A percentile compares a stretch with the other conserved stretches of the same genome.
Evolutionary conservation across 805 yeast species (phyloP).

Genomic region (Kregervanrija pseudodelftensis): DNA sequence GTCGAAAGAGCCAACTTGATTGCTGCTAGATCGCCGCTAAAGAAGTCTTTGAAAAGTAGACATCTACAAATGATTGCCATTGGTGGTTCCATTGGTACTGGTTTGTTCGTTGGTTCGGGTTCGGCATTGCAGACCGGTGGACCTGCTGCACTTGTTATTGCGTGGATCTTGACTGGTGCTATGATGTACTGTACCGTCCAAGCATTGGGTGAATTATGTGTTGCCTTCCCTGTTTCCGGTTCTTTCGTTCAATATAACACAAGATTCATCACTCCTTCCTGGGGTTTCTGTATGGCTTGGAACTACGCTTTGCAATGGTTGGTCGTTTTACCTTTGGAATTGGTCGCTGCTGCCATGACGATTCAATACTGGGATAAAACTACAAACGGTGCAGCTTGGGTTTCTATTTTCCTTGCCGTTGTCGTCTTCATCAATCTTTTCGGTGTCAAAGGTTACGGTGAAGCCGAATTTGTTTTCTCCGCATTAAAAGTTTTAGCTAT

Average conservation of each 20-base stretch:
- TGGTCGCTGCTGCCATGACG: slow-evolving; percentile 49
- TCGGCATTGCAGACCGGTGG: slow-evolving; percentile 57
- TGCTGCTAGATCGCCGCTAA: slow-evolving; percentile 43
- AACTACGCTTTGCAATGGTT: slow-evolving; percentile 51
- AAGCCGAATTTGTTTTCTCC: slow-evolving; percentile 55
- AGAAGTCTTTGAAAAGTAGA: slow-evolving; percentile 49
- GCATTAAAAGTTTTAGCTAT: slow-evolving; percentile 50
- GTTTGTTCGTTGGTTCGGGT: slow-evolving; percentile 72
- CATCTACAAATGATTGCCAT: slow-evolving; percentile 78
- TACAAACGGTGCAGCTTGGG: slow-evolving; percentile 48
- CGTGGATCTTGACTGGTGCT: slow-evolving; percentile 50
- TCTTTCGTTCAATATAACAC: slow-evolving; percentile 54
- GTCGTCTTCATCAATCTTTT: slow-evolving; percentile 47
- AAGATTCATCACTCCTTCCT: slow-evolving; percentile 49
- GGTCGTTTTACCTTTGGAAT: slow-evolving; percentile 45
- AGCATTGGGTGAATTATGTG: slow-evolving; percentile 59
- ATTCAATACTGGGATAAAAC: slow-evolving; percentile 40
- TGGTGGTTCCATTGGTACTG: slow-evolving; percentile 82
- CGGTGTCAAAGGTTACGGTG: slow-evolving; percentile 65
- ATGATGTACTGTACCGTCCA: slow-evolving; percentile 59
- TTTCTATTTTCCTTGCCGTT: slow-evolving; percentile 45
- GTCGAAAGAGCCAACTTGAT: slow-evolving; percentile 40
- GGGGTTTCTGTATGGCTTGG: slow-evolving; percentile 60
- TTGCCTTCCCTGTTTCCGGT: slow-evolving; percentile 58
- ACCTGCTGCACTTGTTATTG: slow-evolving; percentile 64